Evolutionary conservation across 83 land plant species (phyloP), one percentile per base, ranked within the genome.

Genomic region (Thuja plicata): DNA sequence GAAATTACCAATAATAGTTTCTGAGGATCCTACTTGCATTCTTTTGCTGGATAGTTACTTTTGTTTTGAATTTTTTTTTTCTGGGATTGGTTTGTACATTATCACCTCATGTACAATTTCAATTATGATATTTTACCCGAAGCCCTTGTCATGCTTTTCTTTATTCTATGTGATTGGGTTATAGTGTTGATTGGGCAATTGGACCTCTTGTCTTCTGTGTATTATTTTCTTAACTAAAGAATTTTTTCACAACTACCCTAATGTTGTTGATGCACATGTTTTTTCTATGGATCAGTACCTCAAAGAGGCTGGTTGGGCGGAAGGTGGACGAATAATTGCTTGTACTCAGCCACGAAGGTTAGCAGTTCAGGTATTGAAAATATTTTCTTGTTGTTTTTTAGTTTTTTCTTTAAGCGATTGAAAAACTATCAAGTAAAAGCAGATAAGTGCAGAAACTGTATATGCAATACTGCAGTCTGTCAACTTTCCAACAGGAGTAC

Each of bases 321-420:
- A 97, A 37, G 99, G 96, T 78, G 99, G 99, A 6, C 93, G 97
- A 2, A 76, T 95, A 54, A 95, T 98, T 60, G 99, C 99, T 82
- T 98, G 99, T 92, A 98, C 99, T 10, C 99, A 98, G 87, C 99
- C 99, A 54, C 91, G 99, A 87, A 92, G 98, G 43, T 88, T 98
- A 84, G 99, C 99, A 79, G 99, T 97, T 80, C 99, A 97, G 97
- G 99, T 96, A 60, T 17, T 46, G 27, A 24, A 40, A 16, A 11
- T 50, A 27, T 89, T 86, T 46, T 13, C 48, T 32, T 89, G 6
- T 43, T 19, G 37, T 62, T 71, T 79, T 34, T 73, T 54, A 40
- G 57, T 86, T 70, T 32, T 76, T 71, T 87, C 5, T 62, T 19
- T 21, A 62, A 62, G 6, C 9, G 2, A 62, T 43, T 7, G 9